Conservation (phyloP, 2,329 filamentous ascomycete species). For the Lasiodiplodia gonubiensis region DNA sequence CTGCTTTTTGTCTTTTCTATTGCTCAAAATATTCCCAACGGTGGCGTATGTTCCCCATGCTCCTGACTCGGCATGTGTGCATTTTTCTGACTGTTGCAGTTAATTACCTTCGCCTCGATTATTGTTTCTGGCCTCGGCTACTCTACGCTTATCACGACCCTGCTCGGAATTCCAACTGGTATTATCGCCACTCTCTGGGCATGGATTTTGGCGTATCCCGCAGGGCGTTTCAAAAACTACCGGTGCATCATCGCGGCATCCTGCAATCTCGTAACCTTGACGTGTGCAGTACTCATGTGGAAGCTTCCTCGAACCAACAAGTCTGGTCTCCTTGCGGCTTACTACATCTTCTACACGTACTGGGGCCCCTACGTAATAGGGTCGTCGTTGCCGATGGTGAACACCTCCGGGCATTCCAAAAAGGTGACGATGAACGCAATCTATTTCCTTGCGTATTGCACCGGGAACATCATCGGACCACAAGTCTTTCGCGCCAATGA, state of each 20-base stretch:
- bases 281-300: conserved; percentile 41
- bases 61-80: not conserved
- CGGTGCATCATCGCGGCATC: conserved; percentile 41
- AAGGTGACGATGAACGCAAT: conserved; percentile 48
- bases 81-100: not conserved
- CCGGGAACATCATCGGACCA: conserved; percentile 51
- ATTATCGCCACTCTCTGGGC: conserved; percentile 43
- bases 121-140: conserved; percentile 49
- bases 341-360: conserved; percentile 52
- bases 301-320: conserved; percentile 41
- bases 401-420: conserved; percentile 48
- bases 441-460: conserved; percentile 48
- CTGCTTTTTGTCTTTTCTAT: conserved; percentile 40
- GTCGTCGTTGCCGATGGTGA: conserved; percentile 40
- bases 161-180: conserved; percentile 47
- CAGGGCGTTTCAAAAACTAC: conserved; percentile 39
- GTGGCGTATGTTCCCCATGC: conserved; percentile 38
- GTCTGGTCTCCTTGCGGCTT: conserved; percentile 47
- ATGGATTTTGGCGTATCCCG: conserved; percentile 40
- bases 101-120: conserved; percentile 47
- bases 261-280: conserved; percentile 39
- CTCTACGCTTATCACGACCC: conserved; percentile 41
- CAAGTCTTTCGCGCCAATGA: conserved; percentile 49
- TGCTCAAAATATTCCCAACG: conserved; percentile 46
- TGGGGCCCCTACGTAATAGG: conserved; percentile 43